A percentile compares a stretch with the other conserved stretches of the same genome.
phyloP scores from a whole-genome alignment of 2,329 filamentous ascomycete species.

The Claviceps purpurea region DNA sequence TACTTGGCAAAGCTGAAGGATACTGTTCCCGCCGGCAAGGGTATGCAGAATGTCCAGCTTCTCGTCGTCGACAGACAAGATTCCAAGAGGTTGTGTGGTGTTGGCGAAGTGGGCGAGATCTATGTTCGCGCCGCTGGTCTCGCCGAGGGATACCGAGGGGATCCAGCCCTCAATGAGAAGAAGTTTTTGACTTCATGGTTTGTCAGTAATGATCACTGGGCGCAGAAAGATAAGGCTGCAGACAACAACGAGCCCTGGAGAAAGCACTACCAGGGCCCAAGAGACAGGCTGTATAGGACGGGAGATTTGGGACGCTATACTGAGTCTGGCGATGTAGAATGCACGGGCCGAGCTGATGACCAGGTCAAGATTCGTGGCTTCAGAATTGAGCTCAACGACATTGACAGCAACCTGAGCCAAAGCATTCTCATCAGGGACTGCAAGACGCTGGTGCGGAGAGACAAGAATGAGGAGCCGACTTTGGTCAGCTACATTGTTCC shows the following conservation, averaged over 20 bases:
- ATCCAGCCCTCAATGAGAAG: conserved; percentile 44
- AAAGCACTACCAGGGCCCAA: conserved; percentile 62
- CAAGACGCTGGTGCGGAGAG: conserved; percentile 57
- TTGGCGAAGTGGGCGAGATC: conserved; percentile 77
- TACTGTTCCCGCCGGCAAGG: conserved; percentile 68
- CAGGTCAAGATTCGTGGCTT: conserved; percentile 97
- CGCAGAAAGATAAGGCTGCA: conserved; percentile 5
- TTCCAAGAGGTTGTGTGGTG: conserved; percentile 53
- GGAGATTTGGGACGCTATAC: conserved; percentile 75
- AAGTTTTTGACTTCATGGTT: conserved; percentile 88
- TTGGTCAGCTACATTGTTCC: conserved; percentile 84
- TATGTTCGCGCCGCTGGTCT: conserved; percentile 72
- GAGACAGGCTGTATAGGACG: conserved; percentile 76
- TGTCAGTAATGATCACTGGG: conserved; percentile 28
- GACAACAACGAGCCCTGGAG: conserved; percentile 58
- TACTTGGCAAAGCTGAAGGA: conserved; percentile 39
- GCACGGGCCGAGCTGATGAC: conserved; percentile 67
- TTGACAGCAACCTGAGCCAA: conserved; percentile 68
- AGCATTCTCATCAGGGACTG: conserved; percentile 70
- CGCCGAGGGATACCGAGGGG: conserved; percentile 64
- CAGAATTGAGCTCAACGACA: conserved; percentile 87
- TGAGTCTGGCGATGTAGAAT: conserved; percentile 56
- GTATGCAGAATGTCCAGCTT: conserved; percentile 82
- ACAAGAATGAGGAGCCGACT: conserved; percentile 51
- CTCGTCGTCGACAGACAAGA: conserved; percentile 65